These are phyloP conservation scores for Myxozyma neglecta DNA, from an alignment of 805 yeast species.

Conservation along the genomic window DNA sequence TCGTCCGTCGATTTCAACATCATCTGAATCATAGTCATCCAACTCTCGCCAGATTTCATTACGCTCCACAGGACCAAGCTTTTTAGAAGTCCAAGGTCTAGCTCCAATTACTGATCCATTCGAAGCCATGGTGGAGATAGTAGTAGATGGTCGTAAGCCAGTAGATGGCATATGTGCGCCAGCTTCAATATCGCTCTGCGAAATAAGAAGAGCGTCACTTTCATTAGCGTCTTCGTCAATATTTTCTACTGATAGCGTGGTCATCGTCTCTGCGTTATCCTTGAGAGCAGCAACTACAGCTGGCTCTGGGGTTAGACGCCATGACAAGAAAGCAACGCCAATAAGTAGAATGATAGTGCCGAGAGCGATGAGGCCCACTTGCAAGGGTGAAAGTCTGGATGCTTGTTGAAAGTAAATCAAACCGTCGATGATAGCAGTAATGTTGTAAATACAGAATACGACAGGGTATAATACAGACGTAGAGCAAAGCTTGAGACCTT, in stretches of 20 bases:
- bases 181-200: conserved; percentile 16
- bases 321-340: conserved; percentile 69
- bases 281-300: conserved; percentile 6
- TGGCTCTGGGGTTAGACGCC: conserved; percentile 43
- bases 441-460: conserved; percentile 79
- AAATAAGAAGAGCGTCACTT: conserved; percentile 13
- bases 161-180: conserved; percentile 3
- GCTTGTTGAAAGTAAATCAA: conserved; percentile 59
- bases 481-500: conserved; percentile 66
- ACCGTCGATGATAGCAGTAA: conserved; percentile 66
- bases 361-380: conserved; percentile 49
- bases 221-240: conserved; percentile 23
- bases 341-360: conserved; percentile 46
- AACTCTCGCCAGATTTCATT: conserved; percentile 30
- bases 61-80: conserved; percentile 24
- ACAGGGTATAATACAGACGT: conserved; percentile 82
- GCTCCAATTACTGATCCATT: background rate
- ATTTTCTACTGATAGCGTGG: conserved; percentile 1
- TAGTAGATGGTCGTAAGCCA: background rate
- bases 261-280: conserved; percentile 20
- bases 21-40: conserved; percentile 27
- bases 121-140: conserved; percentile 3
- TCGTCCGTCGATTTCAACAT: conserved; percentile 12
- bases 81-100: conserved; percentile 28
- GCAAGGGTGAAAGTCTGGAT: conserved; percentile 40